Percentiles rank a stretch among this genome's conserved stretches.
phyloP scores from a whole-genome alignment of 495 filamentous ascomycete species.

The Penicillium waksmanii region DNA sequence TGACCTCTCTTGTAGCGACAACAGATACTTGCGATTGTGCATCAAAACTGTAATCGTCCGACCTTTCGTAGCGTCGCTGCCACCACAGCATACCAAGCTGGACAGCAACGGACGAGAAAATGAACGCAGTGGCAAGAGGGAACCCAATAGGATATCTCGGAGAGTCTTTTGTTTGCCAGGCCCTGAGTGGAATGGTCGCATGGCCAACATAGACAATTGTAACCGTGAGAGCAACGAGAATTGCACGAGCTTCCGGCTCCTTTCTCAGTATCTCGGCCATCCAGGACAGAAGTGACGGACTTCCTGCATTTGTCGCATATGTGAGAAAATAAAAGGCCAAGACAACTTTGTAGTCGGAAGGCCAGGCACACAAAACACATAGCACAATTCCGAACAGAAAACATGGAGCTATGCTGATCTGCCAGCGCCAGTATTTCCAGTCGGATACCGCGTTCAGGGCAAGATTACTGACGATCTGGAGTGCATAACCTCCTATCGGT shows the following conservation, averaged over 20 bases:
- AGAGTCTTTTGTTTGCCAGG: conserved; percentile 23
- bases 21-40: background rate
- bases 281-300: conserved; percentile 22
- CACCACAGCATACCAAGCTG: conserved; percentile 14
- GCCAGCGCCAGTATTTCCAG: conserved; percentile 25
- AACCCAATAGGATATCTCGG: conserved; percentile 24
- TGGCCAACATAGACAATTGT: conserved; percentile 28
- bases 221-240: conserved; percentile 23
- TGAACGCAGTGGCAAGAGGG: conserved; percentile 24
- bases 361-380: conserved; percentile 21
- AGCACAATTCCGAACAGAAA: conserved; percentile 9
- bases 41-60: background rate
- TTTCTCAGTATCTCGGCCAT: conserved; percentile 25
- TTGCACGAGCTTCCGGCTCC: conserved; percentile 20
- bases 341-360: conserved; percentile 16
- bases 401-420: conserved; percentile 13
- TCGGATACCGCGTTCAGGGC: conserved; percentile 21
- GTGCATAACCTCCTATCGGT: conserved; percentile 47
- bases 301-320: conserved; percentile 20
- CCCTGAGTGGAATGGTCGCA: conserved; percentile 24
- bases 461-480: conserved; percentile 41
- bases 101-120: conserved; percentile 7
- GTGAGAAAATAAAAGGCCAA: conserved; percentile 25
- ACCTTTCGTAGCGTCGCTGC: conserved; percentile 1
- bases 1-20: background rate